These are phyloP conservation scores for Moesziomyces aphidis DNA, from an alignment of 1,284 basidiomycete genomes.

Conservation along the genomic window DNA sequence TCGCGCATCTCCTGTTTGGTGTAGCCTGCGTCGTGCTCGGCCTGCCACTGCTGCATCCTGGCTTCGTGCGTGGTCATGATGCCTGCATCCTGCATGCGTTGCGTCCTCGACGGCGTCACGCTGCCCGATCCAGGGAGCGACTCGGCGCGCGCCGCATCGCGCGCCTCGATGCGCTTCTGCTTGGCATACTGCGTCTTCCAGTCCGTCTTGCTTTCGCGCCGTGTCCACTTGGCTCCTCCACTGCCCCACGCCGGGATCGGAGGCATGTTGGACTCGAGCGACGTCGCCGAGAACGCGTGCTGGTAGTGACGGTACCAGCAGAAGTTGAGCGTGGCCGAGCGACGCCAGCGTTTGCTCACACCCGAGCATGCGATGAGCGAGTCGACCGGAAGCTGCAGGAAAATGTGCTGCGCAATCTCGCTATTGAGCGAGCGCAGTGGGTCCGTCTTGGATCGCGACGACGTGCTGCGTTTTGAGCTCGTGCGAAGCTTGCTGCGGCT, in stretches of 20 bases:
- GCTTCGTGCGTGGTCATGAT: constrained; percentile 47
- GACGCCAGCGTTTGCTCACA: constrained; percentile 55
- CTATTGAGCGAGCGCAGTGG: constrained; percentile 50
- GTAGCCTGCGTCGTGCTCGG: constrained; percentile 36
- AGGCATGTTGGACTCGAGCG: constrained; percentile 24
- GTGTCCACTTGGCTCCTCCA: constrained; percentile 58
- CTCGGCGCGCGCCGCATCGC: constrained; percentile 43
- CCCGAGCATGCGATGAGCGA: constrained; percentile 50
- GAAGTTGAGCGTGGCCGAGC: constrained; percentile 62
- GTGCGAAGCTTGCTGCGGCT: constrained; percentile 19
- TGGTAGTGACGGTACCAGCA: constrained; percentile 58
- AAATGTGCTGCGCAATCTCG: constrained; percentile 64
- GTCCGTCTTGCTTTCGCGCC: constrained; percentile 59
- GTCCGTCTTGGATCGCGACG: constrained; percentile 49
- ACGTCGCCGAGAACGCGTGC: constrained; percentile 24
- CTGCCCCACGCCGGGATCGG: constrained; percentile 38
- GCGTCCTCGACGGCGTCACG: constrained; percentile 50
- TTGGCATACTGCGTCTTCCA: constrained; percentile 57
- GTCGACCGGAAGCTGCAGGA: constrained; percentile 54
- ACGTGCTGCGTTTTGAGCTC: constrained; percentile 13
- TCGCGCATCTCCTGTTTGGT: constrained; percentile 59
- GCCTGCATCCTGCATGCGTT: constrained; percentile 51
- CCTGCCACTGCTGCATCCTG: constrained; percentile 58
- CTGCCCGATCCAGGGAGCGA: constrained; percentile 39
- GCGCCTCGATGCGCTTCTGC: constrained; percentile 36